phyloP scores from a whole-genome alignment of 192 early-diverging fungal genomes.

The Mortierella claussenii region DNA sequence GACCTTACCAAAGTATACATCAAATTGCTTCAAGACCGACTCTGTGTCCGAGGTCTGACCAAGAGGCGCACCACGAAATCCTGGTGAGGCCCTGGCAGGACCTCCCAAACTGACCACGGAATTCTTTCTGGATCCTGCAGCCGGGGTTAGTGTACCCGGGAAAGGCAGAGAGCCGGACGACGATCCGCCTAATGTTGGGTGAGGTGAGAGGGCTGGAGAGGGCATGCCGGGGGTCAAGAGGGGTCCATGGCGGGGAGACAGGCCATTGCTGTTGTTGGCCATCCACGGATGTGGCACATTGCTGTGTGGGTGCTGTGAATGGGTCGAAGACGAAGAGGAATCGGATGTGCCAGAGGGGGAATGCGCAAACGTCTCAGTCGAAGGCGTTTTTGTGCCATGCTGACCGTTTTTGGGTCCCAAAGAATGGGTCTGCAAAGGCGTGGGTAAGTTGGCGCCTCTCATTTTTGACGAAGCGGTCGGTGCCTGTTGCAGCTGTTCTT shows the following conservation, averaged over 20 bases:
- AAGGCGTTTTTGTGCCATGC: neutral
- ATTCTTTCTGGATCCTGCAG: conserved; percentile 23
- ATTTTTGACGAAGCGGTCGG: neutral
- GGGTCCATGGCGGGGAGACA: conserved; percentile 36
- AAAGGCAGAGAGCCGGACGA: conserved; percentile 29
- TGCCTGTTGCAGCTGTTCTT: too few relatives aligned
- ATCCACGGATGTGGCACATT: conserved; percentile 13
- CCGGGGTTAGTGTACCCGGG: conserved; percentile 20
- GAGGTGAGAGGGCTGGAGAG: conserved; percentile 24
- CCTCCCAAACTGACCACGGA: conserved; percentile 33
- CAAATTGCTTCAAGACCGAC: conserved; percentile 66
- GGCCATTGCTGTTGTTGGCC: neutral
- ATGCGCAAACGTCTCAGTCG: neutral
- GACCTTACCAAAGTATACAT: conserved; percentile 73
- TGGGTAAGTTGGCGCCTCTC: conserved; percentile 7
- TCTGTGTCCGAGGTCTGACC: conserved; percentile 57
- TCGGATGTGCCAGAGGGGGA: conserved; percentile 2
- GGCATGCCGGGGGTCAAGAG: conserved; percentile 27
- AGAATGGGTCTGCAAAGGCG: conserved; percentile 27
- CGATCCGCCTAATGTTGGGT: conserved; percentile 13
- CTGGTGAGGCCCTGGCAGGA: conserved; percentile 21
- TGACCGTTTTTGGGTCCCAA: conserved; percentile 7
- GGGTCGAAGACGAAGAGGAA: neutral
- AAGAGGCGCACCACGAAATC: conserved; percentile 48
- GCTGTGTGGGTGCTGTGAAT: neutral